Percentiles rank a stretch among this genome's conserved stretches.
Conservation (phyloP, 495 filamentous ascomycete genomes). For the Tetracladium setigerum region DNA sequence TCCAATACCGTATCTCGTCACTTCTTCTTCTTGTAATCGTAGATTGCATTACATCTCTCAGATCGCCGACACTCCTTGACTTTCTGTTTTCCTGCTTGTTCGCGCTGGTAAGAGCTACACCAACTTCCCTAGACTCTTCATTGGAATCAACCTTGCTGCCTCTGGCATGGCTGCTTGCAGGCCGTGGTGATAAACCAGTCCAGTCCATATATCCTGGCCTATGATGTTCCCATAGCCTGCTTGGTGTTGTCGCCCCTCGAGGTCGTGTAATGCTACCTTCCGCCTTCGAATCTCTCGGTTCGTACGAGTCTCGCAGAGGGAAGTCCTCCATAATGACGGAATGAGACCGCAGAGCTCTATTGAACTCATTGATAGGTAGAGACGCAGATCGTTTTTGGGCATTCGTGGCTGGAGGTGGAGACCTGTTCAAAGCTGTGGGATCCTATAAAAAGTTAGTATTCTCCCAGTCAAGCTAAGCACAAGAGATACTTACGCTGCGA, state of each 20-base stretch:
- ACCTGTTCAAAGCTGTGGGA: constrained; percentile 28
- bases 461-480: background rate
- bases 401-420: constrained; percentile 13
- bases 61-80: constrained; percentile 45
- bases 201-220: constrained; percentile 21
- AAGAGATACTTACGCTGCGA: constrained; percentile 35
- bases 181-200: constrained; percentile 44
- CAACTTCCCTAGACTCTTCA: constrained; percentile 26
- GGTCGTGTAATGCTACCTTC: constrained; percentile 22
- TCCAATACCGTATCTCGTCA: constrained; percentile 52
- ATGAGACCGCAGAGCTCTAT: constrained; percentile 44
- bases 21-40: constrained; percentile 36
- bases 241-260: constrained; percentile 28
- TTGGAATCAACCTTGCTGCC: constrained; percentile 22
- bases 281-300: constrained; percentile 34
- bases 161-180: constrained; percentile 43
- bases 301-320: constrained; percentile 30
- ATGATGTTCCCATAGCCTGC: constrained; percentile 20
- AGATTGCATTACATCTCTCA: constrained; percentile 28
- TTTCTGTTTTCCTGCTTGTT: constrained; percentile 39
- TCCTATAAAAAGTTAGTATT: constrained; percentile 30
- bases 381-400: constrained; percentile 39
- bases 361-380: constrained; percentile 44
- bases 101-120: constrained; percentile 39
- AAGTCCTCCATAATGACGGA: constrained; percentile 29